phyloP scores from a whole-genome alignment of 2,329 filamentous ascomycete genomes.

The Epicoccum sorghinum region DNA sequence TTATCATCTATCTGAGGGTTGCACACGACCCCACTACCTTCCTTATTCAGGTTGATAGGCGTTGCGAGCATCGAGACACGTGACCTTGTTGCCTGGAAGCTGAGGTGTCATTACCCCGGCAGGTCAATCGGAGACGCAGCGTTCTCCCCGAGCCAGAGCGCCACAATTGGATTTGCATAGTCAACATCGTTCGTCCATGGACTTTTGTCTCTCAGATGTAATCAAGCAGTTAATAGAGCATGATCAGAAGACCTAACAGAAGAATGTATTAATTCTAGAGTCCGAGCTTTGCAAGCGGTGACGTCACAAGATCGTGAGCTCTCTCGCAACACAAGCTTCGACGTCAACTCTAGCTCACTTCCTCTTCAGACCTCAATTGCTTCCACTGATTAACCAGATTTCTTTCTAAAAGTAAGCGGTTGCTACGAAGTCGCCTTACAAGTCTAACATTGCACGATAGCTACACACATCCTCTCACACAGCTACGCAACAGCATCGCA shows the following conservation, averaged over 20 bases:
- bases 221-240: too few relatives aligned
- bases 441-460: background rate
- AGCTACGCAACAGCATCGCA: background rate
- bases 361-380: constrained; percentile 4
- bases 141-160: constrained; percentile 1
- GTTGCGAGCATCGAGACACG: background rate
- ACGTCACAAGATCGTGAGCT: constrained; percentile 15
- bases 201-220: too few relatives aligned
- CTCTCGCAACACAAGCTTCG: constrained; percentile 12
- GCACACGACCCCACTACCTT: background rate
- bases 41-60: background rate
- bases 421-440: background rate
- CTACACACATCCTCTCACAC: background rate
- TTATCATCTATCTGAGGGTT: too few relatives aligned
- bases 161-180: too few relatives aligned
- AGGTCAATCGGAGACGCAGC: constrained; percentile 1
- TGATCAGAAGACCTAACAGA: too few relatives aligned
- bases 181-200: too few relatives aligned
- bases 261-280: too few relatives aligned
- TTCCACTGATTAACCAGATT: background rate
- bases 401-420: too few relatives aligned
- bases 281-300: background rate
- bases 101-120: background rate
- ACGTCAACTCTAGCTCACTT: constrained; percentile 11
- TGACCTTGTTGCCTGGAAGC: constrained; percentile 5